Percentiles rank a stretch among this genome's conserved stretches.
Conservation (phyloP, 768 basidiomycete species). For the Trametes punicea region DNA sequence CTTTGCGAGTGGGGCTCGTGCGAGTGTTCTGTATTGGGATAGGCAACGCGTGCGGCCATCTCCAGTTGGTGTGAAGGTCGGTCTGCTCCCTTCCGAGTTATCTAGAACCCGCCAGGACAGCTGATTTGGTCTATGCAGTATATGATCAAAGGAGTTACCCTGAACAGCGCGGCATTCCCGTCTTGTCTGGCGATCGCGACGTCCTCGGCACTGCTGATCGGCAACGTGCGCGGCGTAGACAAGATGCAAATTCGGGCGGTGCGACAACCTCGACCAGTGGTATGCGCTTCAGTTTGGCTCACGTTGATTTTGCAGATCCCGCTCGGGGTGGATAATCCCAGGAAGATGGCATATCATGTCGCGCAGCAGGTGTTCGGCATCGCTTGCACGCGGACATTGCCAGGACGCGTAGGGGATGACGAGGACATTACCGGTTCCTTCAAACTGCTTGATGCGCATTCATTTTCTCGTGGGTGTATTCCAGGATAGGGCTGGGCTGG, state of each 20-base stretch:
- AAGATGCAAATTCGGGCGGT: slow-evolving; percentile 83
- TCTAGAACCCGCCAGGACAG: not conserved
- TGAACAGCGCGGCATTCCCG: slow-evolving; percentile 48
- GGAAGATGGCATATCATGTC: slow-evolving; percentile 59
- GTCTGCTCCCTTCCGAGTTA: not conserved
- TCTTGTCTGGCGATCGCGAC: slow-evolving; percentile 60
- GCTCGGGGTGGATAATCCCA: slow-evolving; percentile 70
- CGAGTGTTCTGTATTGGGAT: slow-evolving; percentile 67
- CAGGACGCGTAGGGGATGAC: slow-evolving; percentile 50
- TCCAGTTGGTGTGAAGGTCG: slow-evolving; percentile 67
- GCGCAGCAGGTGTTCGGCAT: slow-evolving; percentile 60
- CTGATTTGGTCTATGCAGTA: slow-evolving; percentile 22
- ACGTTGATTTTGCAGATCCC: slow-evolving; percentile 48
- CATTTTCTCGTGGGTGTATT: slow-evolving; percentile 45
- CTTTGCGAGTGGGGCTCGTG: slow-evolving; percentile 69
- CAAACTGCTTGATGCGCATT: slow-evolving; percentile 60
- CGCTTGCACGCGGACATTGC: slow-evolving; percentile 51
- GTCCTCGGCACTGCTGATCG: slow-evolving; percentile 55
- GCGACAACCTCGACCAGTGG: slow-evolving; percentile 22
- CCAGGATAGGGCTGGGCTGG: not conserved
- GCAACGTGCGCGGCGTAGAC: slow-evolving; percentile 61
- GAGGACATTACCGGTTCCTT: slow-evolving; percentile 53
- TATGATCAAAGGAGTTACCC: slow-evolving; percentile 52
- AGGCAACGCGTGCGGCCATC: slow-evolving; percentile 63
- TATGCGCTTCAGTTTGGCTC: slow-evolving; percentile 1